Evolutionary conservation across 495 filamentous ascomycete species (phyloP).

Genomic region (Lophium mytilinum): DNA sequence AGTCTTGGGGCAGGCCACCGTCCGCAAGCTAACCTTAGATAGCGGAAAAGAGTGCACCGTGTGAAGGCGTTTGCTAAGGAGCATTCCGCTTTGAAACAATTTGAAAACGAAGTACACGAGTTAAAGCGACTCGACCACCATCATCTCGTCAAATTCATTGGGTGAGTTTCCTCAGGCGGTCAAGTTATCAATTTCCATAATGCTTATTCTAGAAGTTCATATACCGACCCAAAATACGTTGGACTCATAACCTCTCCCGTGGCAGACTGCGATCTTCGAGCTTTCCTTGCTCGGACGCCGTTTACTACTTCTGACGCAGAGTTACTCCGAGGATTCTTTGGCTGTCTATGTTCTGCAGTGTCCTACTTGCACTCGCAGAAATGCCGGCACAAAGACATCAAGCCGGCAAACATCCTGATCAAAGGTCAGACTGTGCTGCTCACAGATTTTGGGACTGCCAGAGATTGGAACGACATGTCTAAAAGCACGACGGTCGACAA

Average conservation of each 20-base stretch:
- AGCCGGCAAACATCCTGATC: slow-evolving; percentile 15
- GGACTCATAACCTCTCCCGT: slow-evolving; percentile 16
- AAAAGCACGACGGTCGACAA: slow-evolving; percentile 10
- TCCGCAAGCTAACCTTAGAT: background rate
- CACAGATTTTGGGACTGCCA: slow-evolving; percentile 19
- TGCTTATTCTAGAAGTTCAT: slow-evolving; percentile 9
- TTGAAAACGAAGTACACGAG: slow-evolving; percentile 9
- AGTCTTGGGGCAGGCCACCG: background rate
- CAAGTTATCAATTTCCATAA: background rate
- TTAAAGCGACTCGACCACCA: slow-evolving; percentile 8
- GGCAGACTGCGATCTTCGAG: slow-evolving; percentile 11
- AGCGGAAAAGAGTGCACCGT: background rate
- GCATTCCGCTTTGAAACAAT: background rate
- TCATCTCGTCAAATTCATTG: slow-evolving; percentile 18
- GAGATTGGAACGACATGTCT: slow-evolving; percentile 12
- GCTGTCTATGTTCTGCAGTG: slow-evolving; percentile 15
- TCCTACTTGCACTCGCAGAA: slow-evolving; percentile 15
- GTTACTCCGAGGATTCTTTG: slow-evolving; percentile 10
- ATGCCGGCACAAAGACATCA: slow-evolving; percentile 22
- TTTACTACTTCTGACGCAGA: slow-evolving; percentile 3
- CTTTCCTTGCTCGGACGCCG: slow-evolving; percentile 1
- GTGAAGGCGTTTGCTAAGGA: background rate
- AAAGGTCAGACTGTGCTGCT: slow-evolving; percentile 6
- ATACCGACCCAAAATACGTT: slow-evolving; percentile 18
- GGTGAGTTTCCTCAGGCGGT: background rate